Evolutionary conservation across 2,329 filamentous ascomycete genomes (phyloP), one percentile per base, ranked within the genome.

Genomic region (Arthrobotrys iridis): DNA sequence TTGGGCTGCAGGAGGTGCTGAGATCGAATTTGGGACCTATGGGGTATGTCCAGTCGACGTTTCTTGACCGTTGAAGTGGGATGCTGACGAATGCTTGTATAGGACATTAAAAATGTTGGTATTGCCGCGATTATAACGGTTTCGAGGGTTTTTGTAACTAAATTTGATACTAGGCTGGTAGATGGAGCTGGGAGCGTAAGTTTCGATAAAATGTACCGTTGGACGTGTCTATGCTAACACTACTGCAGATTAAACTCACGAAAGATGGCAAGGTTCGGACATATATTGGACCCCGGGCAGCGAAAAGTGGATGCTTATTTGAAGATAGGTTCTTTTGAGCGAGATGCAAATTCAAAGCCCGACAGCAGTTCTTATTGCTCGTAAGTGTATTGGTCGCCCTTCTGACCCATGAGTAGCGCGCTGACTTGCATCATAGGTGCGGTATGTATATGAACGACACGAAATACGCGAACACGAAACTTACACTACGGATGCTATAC

Each of bases 261-360:
- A 99, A 99, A 84, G 95, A 99, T 84, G 95, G 95, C 82, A 97
- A 96, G 81, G 94, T 98, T 76, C 86, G 72, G 13, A 4, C 4
- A 70, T 60, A 66, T 18, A 33, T 81, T 90, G 80, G 26, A 20
- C 11, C 10, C 87, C 87, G 80, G 88, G 90, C n/a, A 82, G 90
- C 90, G 79, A 65, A 83, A 81, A 43, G 77, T 28, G 65, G n/a
- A 74, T 77, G 37, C 60, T 70, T 50, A 65, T 57, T 22, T 13
- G 11, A 15, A 11, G 7, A 62, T 57, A 71, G 65, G 71, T 68
- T 33, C 40, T 90, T 24, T 84, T 90, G 77, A 85, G 89, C 80
- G 89, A 91, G 83, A 90, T 90, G 88, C 93, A 98, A 89, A 98
- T 98, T 82, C 94, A 97, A 85, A 98, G 98, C 83, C 95, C 95